Conservation (phyloP, 305 asterid species). For the Galium porrigens region DNA sequence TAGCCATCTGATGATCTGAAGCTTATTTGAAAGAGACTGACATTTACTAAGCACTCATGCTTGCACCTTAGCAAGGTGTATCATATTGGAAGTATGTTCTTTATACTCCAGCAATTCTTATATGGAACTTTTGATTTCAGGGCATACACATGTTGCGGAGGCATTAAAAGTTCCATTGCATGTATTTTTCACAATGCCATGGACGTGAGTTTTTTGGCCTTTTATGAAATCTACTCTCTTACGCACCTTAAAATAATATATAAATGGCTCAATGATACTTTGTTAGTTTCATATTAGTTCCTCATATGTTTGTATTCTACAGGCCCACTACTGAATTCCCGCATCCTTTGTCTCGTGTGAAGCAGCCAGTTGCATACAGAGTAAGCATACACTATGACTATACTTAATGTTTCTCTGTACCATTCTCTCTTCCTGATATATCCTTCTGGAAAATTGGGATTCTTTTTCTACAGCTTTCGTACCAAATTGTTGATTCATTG, state of each 20-base stretch:
- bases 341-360: conserved; percentile 91
- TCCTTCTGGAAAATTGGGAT: conserved; percentile 4
- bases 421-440: background rate
- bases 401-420: background rate
- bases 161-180: conserved; percentile 71
- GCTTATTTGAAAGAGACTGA: background rate
- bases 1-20: background rate
- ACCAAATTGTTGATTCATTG: conserved; percentile 70
- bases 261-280: background rate
- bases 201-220: conserved; percentile 62
- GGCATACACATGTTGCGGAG: conserved; percentile 82
- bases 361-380: conserved; percentile 58
- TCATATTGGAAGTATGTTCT: background rate
- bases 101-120: conserved; percentile 3
- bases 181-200: conserved; percentile 89
- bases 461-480: conserved; percentile 45
- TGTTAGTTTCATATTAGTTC: background rate
- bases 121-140: conserved; percentile 25
- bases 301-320: conserved; percentile 17
- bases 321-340: conserved; percentile 89
- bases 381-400: conserved; percentile 32
- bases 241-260: background rate
- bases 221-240: background rate
- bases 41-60: background rate
- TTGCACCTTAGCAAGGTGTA: background rate